Evolutionary conservation across 176 grass and related monocot species (phyloP).

Genomic region (Oryza glumipatula): DNA sequence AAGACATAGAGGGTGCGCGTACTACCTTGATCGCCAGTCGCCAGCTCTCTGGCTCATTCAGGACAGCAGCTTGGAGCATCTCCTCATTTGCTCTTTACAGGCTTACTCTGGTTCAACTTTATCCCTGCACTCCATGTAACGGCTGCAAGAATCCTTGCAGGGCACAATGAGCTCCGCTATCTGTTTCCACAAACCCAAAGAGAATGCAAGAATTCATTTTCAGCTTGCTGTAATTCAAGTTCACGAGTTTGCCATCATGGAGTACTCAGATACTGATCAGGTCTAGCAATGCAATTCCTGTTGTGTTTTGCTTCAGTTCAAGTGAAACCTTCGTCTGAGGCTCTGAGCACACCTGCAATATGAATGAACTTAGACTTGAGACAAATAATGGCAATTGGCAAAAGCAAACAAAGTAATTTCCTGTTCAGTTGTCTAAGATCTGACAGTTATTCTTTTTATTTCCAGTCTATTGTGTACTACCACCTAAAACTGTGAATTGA

Average conservation of each 20-base stretch:
- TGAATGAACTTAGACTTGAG: neutral
- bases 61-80: neutral
- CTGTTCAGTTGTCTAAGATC: neutral
- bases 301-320: neutral
- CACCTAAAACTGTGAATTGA: neutral
- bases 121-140: neutral
- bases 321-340: neutral
- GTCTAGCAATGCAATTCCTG: neutral
- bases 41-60: neutral
- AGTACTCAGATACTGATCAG: neutral
- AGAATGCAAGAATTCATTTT: neutral
- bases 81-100: neutral
- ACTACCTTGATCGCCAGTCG: neutral
- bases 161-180: neutral
- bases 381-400: neutral
- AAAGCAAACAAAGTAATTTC: constrained; percentile 9
- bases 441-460: neutral
- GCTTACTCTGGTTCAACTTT: neutral
- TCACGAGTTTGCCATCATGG: neutral
- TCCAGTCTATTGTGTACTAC: neutral
- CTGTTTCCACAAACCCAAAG: neutral
- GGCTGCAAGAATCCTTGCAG: neutral
- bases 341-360: neutral
- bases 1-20: neutral
- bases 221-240: neutral